Conservation (phyloP, 2,329 filamentous ascomycete species). For the Beauveria sp. region DNA sequence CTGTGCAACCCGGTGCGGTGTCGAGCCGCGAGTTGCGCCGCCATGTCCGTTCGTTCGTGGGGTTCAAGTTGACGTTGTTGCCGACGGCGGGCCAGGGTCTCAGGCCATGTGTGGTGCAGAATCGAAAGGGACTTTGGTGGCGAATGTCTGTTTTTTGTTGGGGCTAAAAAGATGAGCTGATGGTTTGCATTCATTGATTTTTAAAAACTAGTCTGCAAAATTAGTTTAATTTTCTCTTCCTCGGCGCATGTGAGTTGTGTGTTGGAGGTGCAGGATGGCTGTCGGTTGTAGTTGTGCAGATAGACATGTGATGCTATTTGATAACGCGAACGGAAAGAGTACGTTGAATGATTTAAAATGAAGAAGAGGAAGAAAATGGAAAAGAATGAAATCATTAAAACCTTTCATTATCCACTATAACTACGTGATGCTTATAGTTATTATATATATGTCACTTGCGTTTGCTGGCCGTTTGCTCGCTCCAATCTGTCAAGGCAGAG, state of each 20-base stretch:
- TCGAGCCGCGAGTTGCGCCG: neutral
- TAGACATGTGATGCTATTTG: neutral
- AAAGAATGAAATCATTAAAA: too few species aligned
- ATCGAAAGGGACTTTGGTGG: neutral
- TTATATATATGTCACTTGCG: neutral
- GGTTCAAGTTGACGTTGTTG: neutral
- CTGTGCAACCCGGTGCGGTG: too few species aligned
- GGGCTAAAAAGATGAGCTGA: neutral
- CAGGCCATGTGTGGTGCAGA: neutral
- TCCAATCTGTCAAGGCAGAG: neutral
- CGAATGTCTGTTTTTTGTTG: neutral
- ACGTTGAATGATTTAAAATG: too few species aligned
- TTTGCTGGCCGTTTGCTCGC: neutral
- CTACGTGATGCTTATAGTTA: too few species aligned
- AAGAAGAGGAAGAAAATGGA: too few species aligned
- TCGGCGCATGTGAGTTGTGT: neutral
- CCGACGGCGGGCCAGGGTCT: neutral
- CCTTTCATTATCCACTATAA: too few species aligned
- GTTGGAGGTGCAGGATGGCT: neutral
- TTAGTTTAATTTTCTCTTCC: neutral
- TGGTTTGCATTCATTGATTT: neutral
- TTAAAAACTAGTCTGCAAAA: neutral
- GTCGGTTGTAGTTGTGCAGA: neutral
- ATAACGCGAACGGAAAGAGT: too few species aligned
- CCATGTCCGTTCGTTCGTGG: neutral